phyloP scores from a whole-genome alignment of 1,139 yeast genomes.

The Magnusiomyces fungicola region DNA sequence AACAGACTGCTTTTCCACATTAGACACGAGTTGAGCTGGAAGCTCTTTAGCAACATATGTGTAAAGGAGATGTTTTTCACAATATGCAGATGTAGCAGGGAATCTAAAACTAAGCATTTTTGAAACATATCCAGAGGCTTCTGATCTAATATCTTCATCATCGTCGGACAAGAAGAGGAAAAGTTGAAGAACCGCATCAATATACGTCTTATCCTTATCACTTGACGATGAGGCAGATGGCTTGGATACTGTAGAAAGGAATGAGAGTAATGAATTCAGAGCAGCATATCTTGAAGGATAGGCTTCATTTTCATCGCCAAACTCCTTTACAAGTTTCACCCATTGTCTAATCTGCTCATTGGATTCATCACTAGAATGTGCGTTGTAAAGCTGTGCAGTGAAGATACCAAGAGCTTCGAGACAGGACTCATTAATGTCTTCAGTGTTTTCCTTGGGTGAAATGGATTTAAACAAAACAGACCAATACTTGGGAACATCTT shows the following conservation, averaged over 20 bases:
- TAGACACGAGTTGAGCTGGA: constrained; percentile 5
- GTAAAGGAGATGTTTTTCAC: constrained; percentile 25
- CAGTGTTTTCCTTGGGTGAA: constrained; percentile 31
- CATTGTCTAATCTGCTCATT: constrained; percentile 25
- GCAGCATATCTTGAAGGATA: constrained; percentile 44
- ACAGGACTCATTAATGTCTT: constrained; percentile 42
- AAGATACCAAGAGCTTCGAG: constrained; percentile 46
- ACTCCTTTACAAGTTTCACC: constrained; percentile 29
- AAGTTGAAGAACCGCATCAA: constrained; percentile 27
- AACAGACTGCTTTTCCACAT: neutral
- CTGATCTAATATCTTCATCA: constrained; percentile 36
- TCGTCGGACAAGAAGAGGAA: constrained; percentile 51
- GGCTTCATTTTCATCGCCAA: constrained; percentile 40
- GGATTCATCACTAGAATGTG: constrained; percentile 12
- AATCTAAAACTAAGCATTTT: constrained; percentile 21
- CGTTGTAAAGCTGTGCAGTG: constrained; percentile 22
- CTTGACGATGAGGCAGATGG: constrained; percentile 6
- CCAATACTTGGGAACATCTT: constrained; percentile 18
- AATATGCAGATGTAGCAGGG: constrained; percentile 27
- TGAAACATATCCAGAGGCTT: constrained; percentile 20
- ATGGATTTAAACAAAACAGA: constrained; percentile 26
- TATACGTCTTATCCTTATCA: neutral
- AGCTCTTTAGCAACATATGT: neutral
- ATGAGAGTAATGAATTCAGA: constrained; percentile 39
- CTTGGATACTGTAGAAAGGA: constrained; percentile 15